phyloP scores from a whole-genome alignment of 495 filamentous ascomycete genomes.

The Daldinia bambusicola region DNA sequence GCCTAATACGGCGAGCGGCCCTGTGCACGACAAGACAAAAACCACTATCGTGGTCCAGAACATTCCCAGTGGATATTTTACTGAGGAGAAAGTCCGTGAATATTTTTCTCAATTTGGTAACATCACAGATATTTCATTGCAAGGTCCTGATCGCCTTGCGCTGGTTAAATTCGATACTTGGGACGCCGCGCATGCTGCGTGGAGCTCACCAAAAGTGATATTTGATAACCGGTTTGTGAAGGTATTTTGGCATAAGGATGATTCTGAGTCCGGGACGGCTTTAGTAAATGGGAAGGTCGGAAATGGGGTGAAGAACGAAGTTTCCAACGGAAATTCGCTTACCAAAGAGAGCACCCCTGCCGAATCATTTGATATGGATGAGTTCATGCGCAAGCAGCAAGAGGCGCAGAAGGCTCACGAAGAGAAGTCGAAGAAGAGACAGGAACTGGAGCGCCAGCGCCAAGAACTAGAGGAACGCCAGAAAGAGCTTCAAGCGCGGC shows the following conservation, averaged over 20 bases:
- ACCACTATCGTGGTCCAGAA: slow-evolving; percentile 90
- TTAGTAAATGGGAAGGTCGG: slow-evolving; percentile 38
- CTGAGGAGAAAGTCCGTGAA: slow-evolving; percentile 74
- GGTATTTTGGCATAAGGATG: slow-evolving; percentile 91
- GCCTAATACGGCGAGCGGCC: slow-evolving; percentile 79
- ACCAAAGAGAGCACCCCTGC: slow-evolving; percentile 46
- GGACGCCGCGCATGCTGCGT: slow-evolving; percentile 80
- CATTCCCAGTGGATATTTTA: slow-evolving; percentile 88
- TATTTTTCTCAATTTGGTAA: slow-evolving; percentile 90
- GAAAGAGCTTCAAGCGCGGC: slow-evolving; percentile 76
- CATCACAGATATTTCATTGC: slow-evolving; percentile 77
- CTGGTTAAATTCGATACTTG: slow-evolving; percentile 82
- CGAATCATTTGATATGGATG: slow-evolving; percentile 76
- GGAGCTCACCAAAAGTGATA: slow-evolving; percentile 90
- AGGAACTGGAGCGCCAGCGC: slow-evolving; percentile 76
- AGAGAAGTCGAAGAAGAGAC: slow-evolving; percentile 76
- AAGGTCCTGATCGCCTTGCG: slow-evolving; percentile 79
- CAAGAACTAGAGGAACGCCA: slow-evolving; percentile 79
- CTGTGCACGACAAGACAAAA: slow-evolving; percentile 76
- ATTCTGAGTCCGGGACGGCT: slow-evolving; percentile 49
- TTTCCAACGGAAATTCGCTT: slow-evolving; percentile 18
- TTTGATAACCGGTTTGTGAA: slow-evolving; percentile 99
- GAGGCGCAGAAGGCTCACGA: slow-evolving; percentile 84
- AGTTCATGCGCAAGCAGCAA: slow-evolving; percentile 78
- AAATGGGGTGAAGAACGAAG: slow-evolving; percentile 37